Conservation (phyloP, 345 rosid species). For the Bruguiera gymnorhiza region DNA sequence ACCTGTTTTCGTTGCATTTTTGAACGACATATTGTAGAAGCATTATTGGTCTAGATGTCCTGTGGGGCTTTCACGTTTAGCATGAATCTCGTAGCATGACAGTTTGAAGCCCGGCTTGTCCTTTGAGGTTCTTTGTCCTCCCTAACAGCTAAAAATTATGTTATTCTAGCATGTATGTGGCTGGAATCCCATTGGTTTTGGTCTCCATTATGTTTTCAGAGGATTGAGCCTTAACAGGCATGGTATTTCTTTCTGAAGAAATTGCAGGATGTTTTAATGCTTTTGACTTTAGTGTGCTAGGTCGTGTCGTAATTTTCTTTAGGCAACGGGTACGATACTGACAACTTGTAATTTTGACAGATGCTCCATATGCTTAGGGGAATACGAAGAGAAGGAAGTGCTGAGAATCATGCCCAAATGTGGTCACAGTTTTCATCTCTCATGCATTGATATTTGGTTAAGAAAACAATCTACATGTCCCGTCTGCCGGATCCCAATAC, state of each 20-base stretch:
- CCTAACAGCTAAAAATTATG: too few species aligned
- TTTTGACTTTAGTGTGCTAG: background rate
- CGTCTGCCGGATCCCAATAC: conserved; percentile 54
- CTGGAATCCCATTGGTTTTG: background rate
- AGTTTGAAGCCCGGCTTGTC: too few species aligned
- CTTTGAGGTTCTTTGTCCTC: too few species aligned
- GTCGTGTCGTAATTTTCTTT: background rate
- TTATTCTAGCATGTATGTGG: too few species aligned
- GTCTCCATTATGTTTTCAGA: background rate
- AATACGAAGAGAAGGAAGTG: conserved; percentile 62
- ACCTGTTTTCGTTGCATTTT: background rate
- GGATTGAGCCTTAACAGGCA: background rate
- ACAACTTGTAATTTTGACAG: conserved; percentile 27
- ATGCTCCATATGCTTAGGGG: conserved; percentile 69
- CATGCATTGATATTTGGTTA: conserved; percentile 68
- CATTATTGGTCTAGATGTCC: background rate
- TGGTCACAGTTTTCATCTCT: conserved; percentile 61
- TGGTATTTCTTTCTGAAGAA: background rate
- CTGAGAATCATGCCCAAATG: conserved; percentile 68
- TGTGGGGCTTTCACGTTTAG: too few species aligned
- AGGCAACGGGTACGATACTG: background rate
- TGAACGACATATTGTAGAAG: background rate
- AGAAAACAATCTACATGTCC: conserved; percentile 69
- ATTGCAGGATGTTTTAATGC: background rate
- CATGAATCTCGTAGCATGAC: too few species aligned